Percentiles rank a stretch among this genome's conserved stretches.
Conservation (phyloP, 169 alveolate species). For the Cryptosporidium baileyi region DNA sequence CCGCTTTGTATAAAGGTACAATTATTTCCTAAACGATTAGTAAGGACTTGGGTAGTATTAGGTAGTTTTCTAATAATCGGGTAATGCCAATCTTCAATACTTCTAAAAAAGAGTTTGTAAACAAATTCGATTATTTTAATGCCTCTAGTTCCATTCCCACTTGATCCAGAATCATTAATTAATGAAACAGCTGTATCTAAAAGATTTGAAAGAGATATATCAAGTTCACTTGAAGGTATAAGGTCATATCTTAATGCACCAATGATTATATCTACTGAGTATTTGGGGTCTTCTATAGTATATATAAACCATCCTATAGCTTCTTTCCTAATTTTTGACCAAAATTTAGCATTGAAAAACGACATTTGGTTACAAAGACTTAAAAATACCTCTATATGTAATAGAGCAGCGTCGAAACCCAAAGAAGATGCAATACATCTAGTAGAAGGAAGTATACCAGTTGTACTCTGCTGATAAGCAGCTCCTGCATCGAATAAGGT, state of each 20-base stretch:
- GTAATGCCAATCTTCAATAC: slow-evolving; percentile 66
- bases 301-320: slow-evolving; percentile 64
- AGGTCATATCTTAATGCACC: slow-evolving; percentile 66
- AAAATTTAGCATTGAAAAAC: neutral
- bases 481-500: slow-evolving; percentile 66
- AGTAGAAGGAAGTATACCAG: slow-evolving; percentile 23
- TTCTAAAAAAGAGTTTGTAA: slow-evolving; percentile 42
- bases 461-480: slow-evolving; percentile 67
- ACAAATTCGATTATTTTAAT: slow-evolving; percentile 6
- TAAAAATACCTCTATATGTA: slow-evolving; percentile 59
- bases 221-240: neutral
- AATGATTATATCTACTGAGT: slow-evolving; percentile 47
- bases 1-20: neutral
- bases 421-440: slow-evolving; percentile 55
- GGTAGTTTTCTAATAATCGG: slow-evolving; percentile 34
- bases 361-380: slow-evolving; percentile 31
- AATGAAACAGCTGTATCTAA: slow-evolving; percentile 19
- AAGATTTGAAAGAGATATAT: slow-evolving; percentile 5
- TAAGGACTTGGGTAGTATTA: slow-evolving; percentile 15
- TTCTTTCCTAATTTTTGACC: slow-evolving; percentile 53
- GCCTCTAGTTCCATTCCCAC: neutral
- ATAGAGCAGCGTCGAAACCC: slow-evolving; percentile 59
- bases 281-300: slow-evolving; percentile 60
- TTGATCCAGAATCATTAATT: neutral
- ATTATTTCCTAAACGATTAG: neutral